Evolutionary conservation across 1,139 yeast species (phyloP), one percentile per base, ranked within the genome.

Genomic region (Blastobotrys ciferrii): DNA sequence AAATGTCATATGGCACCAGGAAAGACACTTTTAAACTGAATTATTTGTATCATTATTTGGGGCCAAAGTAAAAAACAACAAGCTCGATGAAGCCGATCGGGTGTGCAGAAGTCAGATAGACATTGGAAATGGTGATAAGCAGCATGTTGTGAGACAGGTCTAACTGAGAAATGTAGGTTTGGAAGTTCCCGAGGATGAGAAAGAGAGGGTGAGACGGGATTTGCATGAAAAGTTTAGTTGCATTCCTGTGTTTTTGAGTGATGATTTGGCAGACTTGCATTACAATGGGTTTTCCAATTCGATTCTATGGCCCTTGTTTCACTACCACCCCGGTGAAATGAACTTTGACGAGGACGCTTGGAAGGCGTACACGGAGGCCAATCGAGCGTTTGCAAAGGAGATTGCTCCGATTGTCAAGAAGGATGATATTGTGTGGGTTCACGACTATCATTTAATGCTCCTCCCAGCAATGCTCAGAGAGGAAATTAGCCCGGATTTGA

Each of bases 291-390:
- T 94, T 67, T 82, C 91, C 52, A 94, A 92, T 68, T 77, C 82
- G 42, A 94, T 94, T 55, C 73, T 94, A 55, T 94, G 99, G 99
- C 99, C 99, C 1, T 71, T 94, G 53, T 94, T 94, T 72, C 99
- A 94, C 67, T 94, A 94, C 69, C 98, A 94, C 65, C 98, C 99
- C 0, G 98, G 98, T 53, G 99, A 94, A 69, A 94, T 94, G 87
- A 89, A 87, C 65, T 94, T 94, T 65, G 98, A 94, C 67, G 98
- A 94, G 66, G 82, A 82, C 55, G 96, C 97, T 2, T 94, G 98
- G 98, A 92, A 92, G 45, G 98, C 98, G 1, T 94, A 94, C 67
- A 87, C 89, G 51, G 95, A 89, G 67, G 98, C 98, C 14, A 94
- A 94, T 66, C 72, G 83, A 53, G 74, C 78, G 55, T 94, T 94